A percentile compares a stretch with the other conserved stretches of the same genome.
phyloP scores from a whole-genome alignment of 1,139 yeast genomes.

The Groenewaldozyma auringiensis region DNA sequence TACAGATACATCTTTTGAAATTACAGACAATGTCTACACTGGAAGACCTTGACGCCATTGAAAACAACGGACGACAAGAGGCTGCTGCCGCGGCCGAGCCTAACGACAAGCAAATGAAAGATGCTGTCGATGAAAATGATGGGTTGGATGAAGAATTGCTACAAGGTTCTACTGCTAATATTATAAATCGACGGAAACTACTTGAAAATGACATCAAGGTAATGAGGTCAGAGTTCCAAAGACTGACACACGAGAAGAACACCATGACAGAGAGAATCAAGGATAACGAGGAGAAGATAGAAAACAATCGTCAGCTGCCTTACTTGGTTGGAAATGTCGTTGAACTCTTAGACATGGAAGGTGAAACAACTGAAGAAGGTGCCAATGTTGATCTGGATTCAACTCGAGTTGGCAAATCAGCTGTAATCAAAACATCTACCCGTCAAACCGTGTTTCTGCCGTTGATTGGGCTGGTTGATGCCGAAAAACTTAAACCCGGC shows the following conservation, averaged over 20 bases:
- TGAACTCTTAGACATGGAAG: constrained; percentile 84
- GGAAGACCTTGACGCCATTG: constrained; percentile 32
- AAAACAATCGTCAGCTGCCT: constrained; percentile 91
- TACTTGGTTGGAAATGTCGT: constrained; percentile 97
- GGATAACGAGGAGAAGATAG: constrained; percentile 93
- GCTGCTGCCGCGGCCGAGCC: constrained; percentile 10
- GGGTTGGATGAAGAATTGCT: constrained; percentile 77
- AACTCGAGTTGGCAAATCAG: constrained; percentile 89
- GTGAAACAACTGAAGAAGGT: constrained; percentile 84
- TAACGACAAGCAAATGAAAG: constrained; percentile 21
- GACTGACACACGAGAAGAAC: constrained; percentile 85
- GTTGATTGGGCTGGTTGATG: constrained; percentile 89
- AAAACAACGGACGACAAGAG: constrained; percentile 12
- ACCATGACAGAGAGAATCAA: constrained; percentile 91
- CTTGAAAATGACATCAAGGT: constrained; percentile 94
- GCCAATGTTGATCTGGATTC: constrained; percentile 94
- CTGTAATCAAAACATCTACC: constrained; percentile 94
- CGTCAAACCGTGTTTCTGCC: constrained; percentile 97
- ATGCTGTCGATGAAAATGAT: constrained; percentile 38
- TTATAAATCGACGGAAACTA: constrained; percentile 75
- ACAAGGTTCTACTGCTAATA: constrained; percentile 70
- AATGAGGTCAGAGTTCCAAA: constrained; percentile 85
- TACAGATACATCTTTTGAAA: too few relatives aligned
- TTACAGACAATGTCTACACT: constrained; percentile 31
- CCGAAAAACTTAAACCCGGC: constrained; percentile 81